Evolutionary conservation across 495 filamentous ascomycete genomes (phyloP), one percentile per base, ranked within the genome.

Genomic region (Pyrenopolyporus hunteri): DNA sequence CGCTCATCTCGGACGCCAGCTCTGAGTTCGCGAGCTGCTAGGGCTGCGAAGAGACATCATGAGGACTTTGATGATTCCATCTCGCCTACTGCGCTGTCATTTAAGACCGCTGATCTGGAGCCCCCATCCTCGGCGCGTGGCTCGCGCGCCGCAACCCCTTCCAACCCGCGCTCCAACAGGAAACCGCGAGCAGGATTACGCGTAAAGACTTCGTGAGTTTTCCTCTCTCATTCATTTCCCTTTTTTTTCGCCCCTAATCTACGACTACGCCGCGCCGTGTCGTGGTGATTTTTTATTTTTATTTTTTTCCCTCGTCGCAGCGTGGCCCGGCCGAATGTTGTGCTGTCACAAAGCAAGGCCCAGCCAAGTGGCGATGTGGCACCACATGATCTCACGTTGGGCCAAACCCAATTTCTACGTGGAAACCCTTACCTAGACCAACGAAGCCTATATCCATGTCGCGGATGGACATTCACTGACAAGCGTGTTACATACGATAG

Each of bases 181-280:
- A 84, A 78, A 63, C 64, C 73, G 13, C 81, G 82, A 62, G 81
- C 77, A 42, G 78, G 83, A 51, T 78, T 86, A 53, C 82, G 85
- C 39, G 81, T 88, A 57, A 89, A 88, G 76, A 85, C 77, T 63
- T 89, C 87, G 87, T 89, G 77, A 84, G 87, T 87, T 55, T 40
- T 46, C 7, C 22, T 26, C 65, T 46, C 19, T 46, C 36, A 6
- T 22, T 55, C 10, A 17, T 35, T 46, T 46, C 25, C 32, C 4
- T 39, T 7, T 39, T 19, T 14, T 39, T 3, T 9, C 13, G 11
- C n/a, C 42, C 42, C 42, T 29, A 45, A 45, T 16, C 22, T 45
- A 28, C 20, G 11, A 31, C 49, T 44, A 53, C 2, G 26, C 36
- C 32, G 13, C 40, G 58, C 31, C 47, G 20, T 55, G 20, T 39